Base-by-base conservation (phyloP, 495 filamentous ascomycete species). In the Podospora sp. region DNA sequence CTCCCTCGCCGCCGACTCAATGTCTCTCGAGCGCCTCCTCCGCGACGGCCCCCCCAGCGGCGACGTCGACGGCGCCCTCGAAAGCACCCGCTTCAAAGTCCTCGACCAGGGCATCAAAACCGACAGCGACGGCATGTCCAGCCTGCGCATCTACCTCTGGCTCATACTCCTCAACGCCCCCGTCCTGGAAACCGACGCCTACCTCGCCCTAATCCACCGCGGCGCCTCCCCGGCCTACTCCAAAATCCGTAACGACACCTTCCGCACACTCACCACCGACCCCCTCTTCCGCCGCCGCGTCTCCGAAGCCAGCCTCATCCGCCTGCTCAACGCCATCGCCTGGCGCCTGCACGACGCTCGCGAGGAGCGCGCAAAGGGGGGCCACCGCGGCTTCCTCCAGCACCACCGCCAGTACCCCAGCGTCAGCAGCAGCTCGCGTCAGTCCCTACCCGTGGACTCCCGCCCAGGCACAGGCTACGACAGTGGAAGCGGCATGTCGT, bases 231-330 rank as follows among this genome's bases (percentile, higher is more conserved):
- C 93, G 2, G 93, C 92, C 16, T 96, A 99, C 77, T 87, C 91
- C 53, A 99, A 99, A 78, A 99, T 99, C 73, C 91, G 93, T 72
- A 96, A 99, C 71, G 95, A 99, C 76, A 97, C 95, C 27, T 98
- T 97, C 74, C 92, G 95, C 69, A 99, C 95, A 0, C 80, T 99
- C 9, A 92, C 94, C 9, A 97, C 94, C 29, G 94, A 99, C 73
- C 93, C 94, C 22, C 88, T 98, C 35, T 99, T 98, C 81, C 92
- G 95, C 57, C 90, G 95, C 22, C 89, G 94, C 51, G 95, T 99
- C 63, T 94, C 91, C 35, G 96, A 98, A 76, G 95, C 96, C 26
- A 96, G 92, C 74, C 81, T 99, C 20, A 97, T 97, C 58, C 92
- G 95, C 14, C 84, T 99, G 1, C 84, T 99, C n/a, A 99, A 99